Conservation (phyloP, 148 eudicot genomes). For the Rhododendron molle region DNA sequence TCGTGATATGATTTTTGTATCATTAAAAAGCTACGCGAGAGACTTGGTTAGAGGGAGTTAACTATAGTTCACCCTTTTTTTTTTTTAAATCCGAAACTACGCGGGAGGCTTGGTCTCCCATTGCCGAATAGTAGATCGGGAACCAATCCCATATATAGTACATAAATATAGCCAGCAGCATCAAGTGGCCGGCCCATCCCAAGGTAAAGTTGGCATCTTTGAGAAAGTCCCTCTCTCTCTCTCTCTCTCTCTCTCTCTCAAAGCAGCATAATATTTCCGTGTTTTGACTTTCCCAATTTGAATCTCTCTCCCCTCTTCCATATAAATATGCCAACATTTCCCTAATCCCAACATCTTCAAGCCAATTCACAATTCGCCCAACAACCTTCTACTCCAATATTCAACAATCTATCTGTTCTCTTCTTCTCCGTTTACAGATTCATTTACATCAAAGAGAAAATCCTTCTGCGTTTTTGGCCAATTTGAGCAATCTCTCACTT, state of each 20-base stretch:
- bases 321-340: conserved; percentile 5
- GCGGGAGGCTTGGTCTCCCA: too few species aligned
- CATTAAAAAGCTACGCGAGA: too few species aligned
- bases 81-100: too few species aligned
- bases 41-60: too few species aligned
- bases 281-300: conserved; percentile 40
- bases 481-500: too few species aligned
- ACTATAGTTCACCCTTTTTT: too few species aligned
- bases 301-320: conserved; percentile 1
- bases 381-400: conserved; percentile 7
- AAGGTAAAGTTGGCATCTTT: background rate
- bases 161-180: too few species aligned
- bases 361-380: background rate
- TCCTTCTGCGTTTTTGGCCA: too few species aligned
- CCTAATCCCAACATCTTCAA: background rate
- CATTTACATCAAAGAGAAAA: background rate
- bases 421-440: background rate
- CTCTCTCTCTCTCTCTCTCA: background rate
- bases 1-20: too few species aligned
- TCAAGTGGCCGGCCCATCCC: too few species aligned
- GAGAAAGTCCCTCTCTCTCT: conserved; percentile 29
- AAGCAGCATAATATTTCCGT: conserved; percentile 31
- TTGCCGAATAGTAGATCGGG: too few species aligned
- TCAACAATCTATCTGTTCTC: background rate
- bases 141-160: too few species aligned